These are phyloP conservation scores for Backusella sp. DNA, from an alignment of 192 early-diverging fungal genomes.

Conservation along the genomic window DNA sequence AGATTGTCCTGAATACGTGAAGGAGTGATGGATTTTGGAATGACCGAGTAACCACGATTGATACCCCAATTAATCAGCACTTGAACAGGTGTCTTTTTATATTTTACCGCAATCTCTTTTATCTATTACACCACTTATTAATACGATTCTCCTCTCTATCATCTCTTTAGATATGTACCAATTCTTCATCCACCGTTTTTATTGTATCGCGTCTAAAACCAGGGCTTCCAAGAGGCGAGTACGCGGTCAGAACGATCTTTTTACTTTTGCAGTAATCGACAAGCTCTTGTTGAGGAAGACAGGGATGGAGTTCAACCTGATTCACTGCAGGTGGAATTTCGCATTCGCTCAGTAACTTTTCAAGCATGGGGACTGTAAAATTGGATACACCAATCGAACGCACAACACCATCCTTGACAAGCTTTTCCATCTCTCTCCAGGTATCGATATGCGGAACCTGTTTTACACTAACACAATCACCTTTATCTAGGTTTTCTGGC, in stretches of 20 bases:
- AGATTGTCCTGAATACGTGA: constrained; percentile 54
- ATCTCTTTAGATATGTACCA: neutral
- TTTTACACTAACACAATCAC: constrained; percentile 40
- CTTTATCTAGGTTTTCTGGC: constrained; percentile 8
- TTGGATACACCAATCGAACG: constrained; percentile 80
- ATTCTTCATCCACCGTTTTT: constrained; percentile 53
- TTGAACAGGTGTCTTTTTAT: constrained; percentile 50
- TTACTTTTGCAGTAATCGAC: constrained; percentile 53
- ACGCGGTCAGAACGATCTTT: constrained; percentile 62
- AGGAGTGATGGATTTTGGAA: constrained; percentile 62
- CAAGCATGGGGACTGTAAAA: constrained; percentile 54
- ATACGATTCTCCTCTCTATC: neutral
- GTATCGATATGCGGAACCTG: constrained; percentile 55
- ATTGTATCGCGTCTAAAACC: constrained; percentile 23
- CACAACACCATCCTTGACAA: constrained; percentile 60
- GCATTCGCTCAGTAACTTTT: constrained; percentile 60
- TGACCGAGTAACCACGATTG: constrained; percentile 42
- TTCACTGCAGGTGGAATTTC: constrained; percentile 69
- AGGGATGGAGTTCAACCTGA: constrained; percentile 67
- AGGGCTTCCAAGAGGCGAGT: constrained; percentile 61
- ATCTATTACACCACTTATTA: constrained; percentile 24
- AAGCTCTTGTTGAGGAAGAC: constrained; percentile 53
- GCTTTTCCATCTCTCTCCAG: constrained; percentile 73
- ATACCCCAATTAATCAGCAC: constrained; percentile 57
- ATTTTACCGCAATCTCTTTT: constrained; percentile 41